These are phyloP conservation scores for Brasenia schreberi DNA, from an alignment of 164 flowering plant genomes.

Conservation along the genomic window DNA sequence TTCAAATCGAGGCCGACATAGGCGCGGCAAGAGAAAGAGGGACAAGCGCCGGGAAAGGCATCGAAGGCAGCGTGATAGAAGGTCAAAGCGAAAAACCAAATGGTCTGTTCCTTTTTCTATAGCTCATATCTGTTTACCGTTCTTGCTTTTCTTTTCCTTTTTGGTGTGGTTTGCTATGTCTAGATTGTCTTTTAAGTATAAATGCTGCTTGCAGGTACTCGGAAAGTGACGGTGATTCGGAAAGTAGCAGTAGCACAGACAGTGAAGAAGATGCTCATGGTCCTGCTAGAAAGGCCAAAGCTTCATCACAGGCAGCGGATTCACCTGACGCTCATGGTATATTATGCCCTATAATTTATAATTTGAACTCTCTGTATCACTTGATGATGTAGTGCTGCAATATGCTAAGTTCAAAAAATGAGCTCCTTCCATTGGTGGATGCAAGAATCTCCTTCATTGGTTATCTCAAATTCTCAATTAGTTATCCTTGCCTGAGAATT, in stretches of 20 bases:
- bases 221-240: conserved; percentile 36
- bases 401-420: too few species aligned
- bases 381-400: too few species aligned
- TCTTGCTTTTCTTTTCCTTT: not conserved
- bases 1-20: conserved; percentile 53
- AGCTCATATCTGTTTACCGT: not conserved
- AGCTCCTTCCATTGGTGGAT: too few species aligned
- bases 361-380: too few species aligned
- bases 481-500: too few species aligned
- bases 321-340: conserved; percentile 14
- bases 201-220: conserved; percentile 25
- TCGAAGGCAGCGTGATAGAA: conserved; percentile 58
- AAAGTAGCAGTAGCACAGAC: conserved; percentile 18
- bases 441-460: too few species aligned
- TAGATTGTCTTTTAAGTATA: not conserved
- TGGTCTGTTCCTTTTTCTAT: conserved; percentile 26
- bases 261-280: conserved; percentile 22
- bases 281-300: conserved; percentile 25
- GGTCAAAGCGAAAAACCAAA: conserved; percentile 62
- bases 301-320: conserved; percentile 6
- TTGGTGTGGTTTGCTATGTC: not conserved
- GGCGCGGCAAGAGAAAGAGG: conserved; percentile 45
- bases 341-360: not conserved
- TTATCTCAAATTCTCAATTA: too few species aligned
- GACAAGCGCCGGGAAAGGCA: conserved; percentile 58